Evolutionary conservation across 257 asterid species (phyloP), one percentile per base, ranked within the genome.

Genomic region (Solanum clarkiae): DNA sequence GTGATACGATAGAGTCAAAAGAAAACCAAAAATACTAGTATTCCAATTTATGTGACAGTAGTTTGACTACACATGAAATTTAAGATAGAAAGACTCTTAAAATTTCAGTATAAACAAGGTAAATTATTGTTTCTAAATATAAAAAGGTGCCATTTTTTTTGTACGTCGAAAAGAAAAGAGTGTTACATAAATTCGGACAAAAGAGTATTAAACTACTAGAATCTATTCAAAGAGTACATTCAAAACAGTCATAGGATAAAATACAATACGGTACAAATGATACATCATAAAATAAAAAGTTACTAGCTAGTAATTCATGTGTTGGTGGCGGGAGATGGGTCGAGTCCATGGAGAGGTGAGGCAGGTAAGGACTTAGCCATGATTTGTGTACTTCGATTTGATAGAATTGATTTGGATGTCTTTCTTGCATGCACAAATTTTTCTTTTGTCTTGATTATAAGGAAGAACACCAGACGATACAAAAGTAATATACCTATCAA

Each of bases 381-480:
- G 49, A 83, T 71, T 60, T 88, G 84, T 18, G 14, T 16, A 26
- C 45, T 75, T 10, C 68, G 59, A 22, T 86, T 74, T 56, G 88
- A 22, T 55, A 40, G 62, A 40, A n/a, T 53, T 20, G 80, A 54
- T 36, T 59, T 81, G 72, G 83, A 62, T 15, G 87, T 22, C 77
- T 75, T 82, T 7, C 83, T 15, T 6, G 57, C 79, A 32, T 88
- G 91, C 81, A 49, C 80, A 18, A 85, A 47, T 53, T 88, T 85
- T 47, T 88, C 91, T 42, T 75, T 74, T 14, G 51, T 84, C 80
- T 69, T 86, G 20, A 88, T 70, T 10, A 84, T 81, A 1, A 75
- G 7, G 45, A 84, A 83, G 86, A 88, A 88, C 82, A 88, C 15
- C 79, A 84, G 11, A 10, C 91, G 85, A 55, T 89, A 87, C 79